Base-by-base conservation (phyloP, 805 yeast genomes). In the Maudiozyma turicensis region DNA sequence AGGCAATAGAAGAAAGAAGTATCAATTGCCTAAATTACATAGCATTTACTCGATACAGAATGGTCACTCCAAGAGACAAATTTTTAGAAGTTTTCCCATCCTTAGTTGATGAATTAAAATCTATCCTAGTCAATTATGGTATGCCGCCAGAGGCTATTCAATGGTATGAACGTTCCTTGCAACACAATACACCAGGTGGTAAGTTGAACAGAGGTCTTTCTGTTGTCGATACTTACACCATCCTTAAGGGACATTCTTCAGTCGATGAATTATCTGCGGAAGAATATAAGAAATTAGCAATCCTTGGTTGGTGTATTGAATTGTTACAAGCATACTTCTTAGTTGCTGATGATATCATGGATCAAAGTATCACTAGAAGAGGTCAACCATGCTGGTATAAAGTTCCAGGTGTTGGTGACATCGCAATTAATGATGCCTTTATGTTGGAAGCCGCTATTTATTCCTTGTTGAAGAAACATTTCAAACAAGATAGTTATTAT, bases 321-420 rank as follows among this genome's bases (percentile, higher is more conserved):
- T 76, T 93, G 56, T 75, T 91, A 58, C 99, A 91, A 72, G 98
- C 97, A 1, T 93, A 87, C 68, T 93, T 93, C 75, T 76, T 93
- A 61, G 98, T 93, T 50, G 95, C 98, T 33, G 99, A 93, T 67
- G 99, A 93, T 67, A 93, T 93, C 81, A 93, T 93, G 99, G 99
- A 93, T 68, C 80, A 81, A 58, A 86, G 96, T 34, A 84, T 87
- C 67, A 93, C 99, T 40, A 86, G 99, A 76, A 84, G 99, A 68
- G 99, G 97, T 52, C 97, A 91, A 71, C 93, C 96, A 56, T 93
- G 99, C 71, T 93, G 99, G 99, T 93, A 89, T 74, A 81, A 76
- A 63, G 77, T 72, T 35, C 81, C 78, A 56, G 80, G 80, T 39
- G 96, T 93, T 51, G 87, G 86, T 40, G 88, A 88, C 66, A 84